Evolutionary conservation across 768 basidiomycete genomes (phyloP), one percentile per base, ranked within the genome.

Genomic region (Clitopilus hobsonii): DNA sequence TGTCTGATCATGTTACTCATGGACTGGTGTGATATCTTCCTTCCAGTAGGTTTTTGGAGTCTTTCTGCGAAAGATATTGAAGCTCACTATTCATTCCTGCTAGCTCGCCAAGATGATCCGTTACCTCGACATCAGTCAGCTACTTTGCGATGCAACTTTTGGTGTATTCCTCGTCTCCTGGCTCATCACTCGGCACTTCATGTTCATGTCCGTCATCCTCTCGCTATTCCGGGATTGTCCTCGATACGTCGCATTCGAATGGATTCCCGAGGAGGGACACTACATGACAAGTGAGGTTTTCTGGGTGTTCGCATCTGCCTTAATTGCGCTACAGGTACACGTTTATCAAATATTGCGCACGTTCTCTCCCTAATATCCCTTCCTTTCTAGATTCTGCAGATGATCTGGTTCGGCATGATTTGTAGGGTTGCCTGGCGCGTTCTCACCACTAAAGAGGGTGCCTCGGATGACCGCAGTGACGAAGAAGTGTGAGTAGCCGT

Each of bases 101-200:
- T 57, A 96, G 93, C 67, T 91, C 59, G 96, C 94, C 8, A 99
- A 99, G 70, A 96, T 98, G 90, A 70, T 91, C 58, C 86, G 88
- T 54, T 99, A 98, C 69, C 75, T 95, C n/a, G 74, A 74, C 14
- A 68, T 86, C 38, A 71, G 77, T 28, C 80, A 82, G 60, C 69
- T 80, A 18, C 66, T 82, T 13, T 89, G 88, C 53, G 94, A 98
- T 68, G 61, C 72, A 23, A 79, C 82, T 0, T 98, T 99, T 65
- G 89, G 75, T 26, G 63, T 80, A 58, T 99, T 96, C 77, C 79
- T 98, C 64, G 51, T 94, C 20, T 89, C 89, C 8, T 99, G 97
- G 97, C 75, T 97, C 58, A 65, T 92, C 24, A 94, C 95, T 1
- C 85, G 97, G 45, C 93, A 98, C 64, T 69, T 91, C 59, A 77